Percentiles rank a stretch among this genome's conserved stretches.
Evolutionary conservation across 345 rosid species (phyloP).

Genomic region (Acer yangbiense): DNA sequence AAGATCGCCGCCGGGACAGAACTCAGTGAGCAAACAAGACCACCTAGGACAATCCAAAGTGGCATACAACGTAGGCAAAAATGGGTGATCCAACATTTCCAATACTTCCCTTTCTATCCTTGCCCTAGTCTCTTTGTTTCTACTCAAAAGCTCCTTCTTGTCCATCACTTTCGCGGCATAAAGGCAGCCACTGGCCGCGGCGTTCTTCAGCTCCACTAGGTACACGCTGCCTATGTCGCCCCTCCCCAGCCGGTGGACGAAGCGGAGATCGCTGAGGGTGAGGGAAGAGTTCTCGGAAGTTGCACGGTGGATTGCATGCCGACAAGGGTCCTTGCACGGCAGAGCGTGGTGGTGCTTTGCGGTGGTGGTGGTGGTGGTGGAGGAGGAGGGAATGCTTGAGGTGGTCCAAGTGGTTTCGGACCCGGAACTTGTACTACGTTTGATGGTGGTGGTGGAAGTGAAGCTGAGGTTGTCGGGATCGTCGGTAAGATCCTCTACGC

Average conservation of each 20-base stretch:
- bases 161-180: slow-evolving; percentile 92
- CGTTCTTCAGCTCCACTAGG: slow-evolving; percentile 61
- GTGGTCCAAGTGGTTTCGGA: slow-evolving; percentile 36
- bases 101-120: slow-evolving; percentile 70
- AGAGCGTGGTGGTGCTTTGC: slow-evolving; percentile 42
- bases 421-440: slow-evolving; percentile 45
- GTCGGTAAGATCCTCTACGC: slow-evolving; percentile 30
- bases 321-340: slow-evolving; percentile 46
- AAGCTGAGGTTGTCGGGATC: slow-evolving; percentile 47
- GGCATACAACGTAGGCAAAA: slow-evolving; percentile 75
- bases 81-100: slow-evolving; percentile 79
- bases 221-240: slow-evolving; percentile 92
- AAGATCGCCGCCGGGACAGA: slow-evolving; percentile 88
- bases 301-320: slow-evolving; percentile 50
- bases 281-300: slow-evolving; percentile 30
- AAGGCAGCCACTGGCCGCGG: slow-evolving; percentile 47
- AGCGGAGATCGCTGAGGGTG: slow-evolving; percentile 56
- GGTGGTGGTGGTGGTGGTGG: slow-evolving; percentile 32
- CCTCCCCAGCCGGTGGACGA: slow-evolving; percentile 73
- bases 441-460: slow-evolving; percentile 36
- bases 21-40: slow-evolving; percentile 77
- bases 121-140: slow-evolving; percentile 73
- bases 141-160: slow-evolving; percentile 55
- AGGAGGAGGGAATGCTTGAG: slow-evolving; percentile 26
- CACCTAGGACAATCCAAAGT: slow-evolving; percentile 68